Evolutionary conservation across 331 rosid species (phyloP), one percentile per base, ranked within the genome.

Genomic region (Pyracantha coccinea): DNA sequence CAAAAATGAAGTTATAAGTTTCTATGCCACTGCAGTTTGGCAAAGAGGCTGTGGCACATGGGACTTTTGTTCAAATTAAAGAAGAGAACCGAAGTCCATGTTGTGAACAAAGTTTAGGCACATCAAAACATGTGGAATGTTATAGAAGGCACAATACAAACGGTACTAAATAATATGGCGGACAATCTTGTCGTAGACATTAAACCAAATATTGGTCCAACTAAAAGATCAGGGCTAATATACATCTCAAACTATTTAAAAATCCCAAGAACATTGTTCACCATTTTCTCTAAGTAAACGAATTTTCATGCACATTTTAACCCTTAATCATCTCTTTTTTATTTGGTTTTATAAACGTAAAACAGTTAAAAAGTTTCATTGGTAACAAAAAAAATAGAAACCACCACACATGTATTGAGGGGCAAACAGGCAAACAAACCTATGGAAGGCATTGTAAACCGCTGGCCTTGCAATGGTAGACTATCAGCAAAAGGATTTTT

Each of bases 401-500:
- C 28, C 28, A 27, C 28, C 28, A 27, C 28, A 27, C 19, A 31
- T 67, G 45, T 50, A 60, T 38, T 24, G 76, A 47, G 19, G 55
- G 45, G 45, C 28, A 27, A n/a, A n/a, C n/a, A n/a, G 70, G 79
- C 68, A 81, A 71, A 87, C 91, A 82, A 81, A 92, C 96, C 93
- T 87, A 84, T 61, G 68, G 84, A 65, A 79, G 93, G 83, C 4
- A 76, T 57, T 64, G 16, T 44, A 59, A 79, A 80, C 83, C 81
- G 77, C 77, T 85, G 87, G 80, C 73, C 86, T 69, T 87, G 82
- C 35, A 81, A 75, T 47, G 81, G 77, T 54, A 92, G 82, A 47
- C 89, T 84, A 28, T 41, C 67, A 14, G 85, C 79, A 67, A 95
- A 73, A 44, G 88, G 97, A 74, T 82, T 95, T 68, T 76, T 81